These are phyloP conservation scores for Sarcodon sp. DNA, from an alignment of 768 basidiomycete genomes.

Conservation along the genomic window DNA sequence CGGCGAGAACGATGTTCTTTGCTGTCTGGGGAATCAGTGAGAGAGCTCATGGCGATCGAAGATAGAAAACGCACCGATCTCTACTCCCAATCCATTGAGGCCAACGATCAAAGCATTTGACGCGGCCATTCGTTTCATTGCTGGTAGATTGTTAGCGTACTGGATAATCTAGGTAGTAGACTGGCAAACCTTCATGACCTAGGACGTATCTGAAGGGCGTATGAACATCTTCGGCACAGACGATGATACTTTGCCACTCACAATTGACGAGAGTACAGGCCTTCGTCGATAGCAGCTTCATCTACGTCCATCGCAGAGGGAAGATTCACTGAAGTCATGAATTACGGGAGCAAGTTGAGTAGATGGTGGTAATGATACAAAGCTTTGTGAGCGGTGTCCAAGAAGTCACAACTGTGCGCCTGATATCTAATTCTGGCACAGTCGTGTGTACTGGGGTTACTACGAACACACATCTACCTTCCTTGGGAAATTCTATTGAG, in stretches of 20 bases:
- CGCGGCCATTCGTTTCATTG: conserved; percentile 97
- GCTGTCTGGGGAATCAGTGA: conserved; percentile 30
- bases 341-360: conserved; percentile 4
- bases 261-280: conserved; percentile 89
- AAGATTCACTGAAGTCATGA: conserved; percentile 25
- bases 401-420: conserved; percentile 4
- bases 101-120: conserved; percentile 94
- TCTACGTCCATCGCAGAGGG: conserved; percentile 70
- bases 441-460: not conserved
- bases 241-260: conserved; percentile 26
- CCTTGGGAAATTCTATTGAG: conserved; percentile 12
- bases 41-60: conserved; percentile 1
- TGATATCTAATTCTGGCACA: conserved; percentile 3
- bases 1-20: conserved; percentile 90
- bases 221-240: conserved; percentile 6
- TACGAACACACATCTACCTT: not conserved
- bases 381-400: conserved; percentile 1
- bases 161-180: not conserved
- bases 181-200: conserved; percentile 76
- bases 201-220: conserved; percentile 65
- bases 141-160: conserved; percentile 25
- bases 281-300: conserved; percentile 84
- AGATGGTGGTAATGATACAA: no score
- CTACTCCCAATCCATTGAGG: conserved; percentile 83
- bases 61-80: conserved; percentile 54